Conservation (phyloP, 1,139 yeast species). For the Taphrina deformans region DNA sequence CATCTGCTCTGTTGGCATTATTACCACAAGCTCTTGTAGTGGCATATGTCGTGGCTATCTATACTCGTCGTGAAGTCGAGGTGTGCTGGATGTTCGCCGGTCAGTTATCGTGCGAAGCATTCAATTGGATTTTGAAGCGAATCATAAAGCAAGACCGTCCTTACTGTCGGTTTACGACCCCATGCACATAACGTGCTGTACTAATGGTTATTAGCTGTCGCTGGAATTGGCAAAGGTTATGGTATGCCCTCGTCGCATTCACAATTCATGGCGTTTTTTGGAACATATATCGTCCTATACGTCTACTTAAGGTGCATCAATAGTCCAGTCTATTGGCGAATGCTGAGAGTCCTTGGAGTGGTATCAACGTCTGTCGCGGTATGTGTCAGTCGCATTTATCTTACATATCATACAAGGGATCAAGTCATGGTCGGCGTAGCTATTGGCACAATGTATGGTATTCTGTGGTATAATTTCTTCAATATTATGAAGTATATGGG, state of each 20-base stretch:
- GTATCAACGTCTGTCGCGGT: conserved; percentile 33
- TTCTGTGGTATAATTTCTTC: conserved; percentile 50
- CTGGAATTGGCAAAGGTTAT: conserved; percentile 54
- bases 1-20: conserved; percentile 71
- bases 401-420: conserved; percentile 68
- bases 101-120: conserved; percentile 72
- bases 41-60: conserved; percentile 79
- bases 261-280: conserved; percentile 88
- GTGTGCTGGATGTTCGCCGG: conserved; percentile 83
- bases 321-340: not conserved
- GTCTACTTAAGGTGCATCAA: conserved; percentile 46
- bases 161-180: conserved; percentile 43
- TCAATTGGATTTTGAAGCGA: conserved; percentile 68
- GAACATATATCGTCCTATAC: conserved; percentile 62
- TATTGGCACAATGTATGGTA: conserved; percentile 63
- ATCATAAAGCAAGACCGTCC: conserved; percentile 76
- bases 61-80: conserved; percentile 79
- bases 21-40: conserved; percentile 80
- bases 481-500: not conserved
- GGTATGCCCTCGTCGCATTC: conserved; percentile 99
- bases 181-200: no score
- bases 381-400: conserved; percentile 56
- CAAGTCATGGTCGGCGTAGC: conserved; percentile 76
- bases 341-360: not conserved
- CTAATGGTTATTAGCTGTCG: no score